Conservation (phyloP, 1,284 basidiomycete genomes). For the Phaffia rhodozyma region DNA sequence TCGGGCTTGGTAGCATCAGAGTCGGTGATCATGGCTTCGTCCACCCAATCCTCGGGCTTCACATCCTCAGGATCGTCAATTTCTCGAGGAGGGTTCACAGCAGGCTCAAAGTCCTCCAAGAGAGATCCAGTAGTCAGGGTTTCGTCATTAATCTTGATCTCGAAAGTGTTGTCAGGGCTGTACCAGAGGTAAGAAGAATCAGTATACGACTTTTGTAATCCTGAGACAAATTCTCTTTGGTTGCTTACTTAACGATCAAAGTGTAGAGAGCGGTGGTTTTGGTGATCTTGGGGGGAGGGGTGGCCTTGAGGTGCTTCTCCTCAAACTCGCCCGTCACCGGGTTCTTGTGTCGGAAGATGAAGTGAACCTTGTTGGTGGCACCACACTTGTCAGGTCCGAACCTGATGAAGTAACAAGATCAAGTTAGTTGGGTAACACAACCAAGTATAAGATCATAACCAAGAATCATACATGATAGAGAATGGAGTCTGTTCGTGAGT, state of each 20-base stretch:
- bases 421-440: neutral
- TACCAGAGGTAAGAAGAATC: neutral
- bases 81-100: constrained; percentile 31
- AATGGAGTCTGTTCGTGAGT: constrained; percentile 56
- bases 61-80: constrained; percentile 68
- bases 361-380: constrained; percentile 57
- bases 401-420: constrained; percentile 21
- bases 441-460: neutral
- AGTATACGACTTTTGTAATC: no score
- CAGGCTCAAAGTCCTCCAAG: constrained; percentile 87
- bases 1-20: constrained; percentile 76
- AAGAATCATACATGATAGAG: constrained; percentile 84
- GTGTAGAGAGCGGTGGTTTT: constrained; percentile 88
- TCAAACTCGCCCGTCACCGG: constrained; percentile 81
- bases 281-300: constrained; percentile 74
- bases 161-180: constrained; percentile 89
- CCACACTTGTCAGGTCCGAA: constrained; percentile 38
- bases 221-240: neutral
- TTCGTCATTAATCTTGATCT: constrained; percentile 85
- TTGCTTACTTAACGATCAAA: constrained; percentile 67
- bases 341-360: constrained; percentile 95
- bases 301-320: constrained; percentile 84
- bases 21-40: constrained; percentile 72
- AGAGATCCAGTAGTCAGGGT: constrained; percentile 66
- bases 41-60: constrained; percentile 92